phyloP scores from a whole-genome alignment of 345 rosid species.

The Gossypium thurberi region DNA sequence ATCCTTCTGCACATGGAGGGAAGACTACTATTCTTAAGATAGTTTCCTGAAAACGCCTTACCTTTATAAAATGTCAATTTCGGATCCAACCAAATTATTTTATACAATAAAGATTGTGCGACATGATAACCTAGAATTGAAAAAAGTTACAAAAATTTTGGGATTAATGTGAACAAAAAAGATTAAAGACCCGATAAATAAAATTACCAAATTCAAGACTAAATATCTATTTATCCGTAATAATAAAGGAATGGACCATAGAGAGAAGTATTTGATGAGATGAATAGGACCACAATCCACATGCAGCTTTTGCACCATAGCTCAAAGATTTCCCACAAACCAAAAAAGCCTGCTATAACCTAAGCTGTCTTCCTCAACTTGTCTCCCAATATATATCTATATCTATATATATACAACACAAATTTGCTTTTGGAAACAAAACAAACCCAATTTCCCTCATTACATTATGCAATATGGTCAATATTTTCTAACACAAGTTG shows the following conservation, averaged over 20 bases:
- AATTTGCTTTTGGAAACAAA: not conserved
- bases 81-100: too few species aligned
- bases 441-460: not conserved
- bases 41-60: fast-evolving
- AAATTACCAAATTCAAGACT: too few species aligned
- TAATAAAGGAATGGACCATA: not conserved
- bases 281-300: not conserved
- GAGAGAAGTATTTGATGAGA: not conserved
- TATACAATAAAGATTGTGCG: too few species aligned
- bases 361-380: not conserved
- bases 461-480: not conserved
- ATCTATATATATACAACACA: too few species aligned
- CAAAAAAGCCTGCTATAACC: not conserved
- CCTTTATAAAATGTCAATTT: too few species aligned
- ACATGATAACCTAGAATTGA: too few species aligned
- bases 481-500: not conserved
- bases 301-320: not conserved
- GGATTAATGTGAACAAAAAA: too few species aligned
- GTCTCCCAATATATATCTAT: not conserved
- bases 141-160: too few species aligned
- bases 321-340: slow-evolving; percentile 7
- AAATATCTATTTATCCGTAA: not conserved
- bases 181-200: too few species aligned
- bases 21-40: too few species aligned
- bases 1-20: too few species aligned